phyloP scores from a whole-genome alignment of 352 stramenopile species.

The Phytopythium ostracodes region DNA sequence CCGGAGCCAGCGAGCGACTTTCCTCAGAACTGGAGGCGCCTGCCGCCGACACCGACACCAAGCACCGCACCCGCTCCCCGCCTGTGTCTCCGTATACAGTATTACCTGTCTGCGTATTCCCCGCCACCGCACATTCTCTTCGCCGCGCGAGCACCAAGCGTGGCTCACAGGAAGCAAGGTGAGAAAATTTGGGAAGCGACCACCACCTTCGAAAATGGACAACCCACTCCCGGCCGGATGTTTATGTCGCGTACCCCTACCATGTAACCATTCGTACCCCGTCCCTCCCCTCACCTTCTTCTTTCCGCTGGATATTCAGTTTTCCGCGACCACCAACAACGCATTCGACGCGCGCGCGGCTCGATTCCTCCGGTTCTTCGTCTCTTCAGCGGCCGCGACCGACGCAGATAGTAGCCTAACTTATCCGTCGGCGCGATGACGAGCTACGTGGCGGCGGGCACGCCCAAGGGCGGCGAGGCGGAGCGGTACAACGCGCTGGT shows the following conservation, averaged over 20 bases:
- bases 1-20: too few species aligned
- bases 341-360: not conserved
- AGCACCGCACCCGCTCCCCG: not conserved
- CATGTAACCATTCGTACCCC: not conserved
- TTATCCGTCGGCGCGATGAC: slow-evolving; percentile 7
- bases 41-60: too few species aligned
- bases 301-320: slow-evolving; percentile 6
- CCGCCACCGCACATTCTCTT: too few species aligned
- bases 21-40: not conserved
- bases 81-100: too few species aligned
- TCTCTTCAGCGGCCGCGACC: not conserved
- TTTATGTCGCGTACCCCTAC: slow-evolving; percentile 2
- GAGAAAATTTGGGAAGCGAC: too few species aligned
- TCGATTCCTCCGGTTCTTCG: not conserved
- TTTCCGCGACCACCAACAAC: slow-evolving; percentile 2
- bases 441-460: slow-evolving; percentile 51
- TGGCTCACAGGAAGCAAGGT: too few species aligned
- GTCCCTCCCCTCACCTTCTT: not conserved
- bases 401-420: not conserved
- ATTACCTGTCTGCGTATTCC: too few species aligned
- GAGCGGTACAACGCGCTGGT: slow-evolving; percentile 52
- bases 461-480: slow-evolving; percentile 38
- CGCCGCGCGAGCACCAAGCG: too few species aligned
- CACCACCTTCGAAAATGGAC: not conserved
- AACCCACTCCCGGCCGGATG: too few species aligned